Evolutionary conservation across 306 rosid genomes (phyloP).

Genomic region (Quercus suber): DNA sequence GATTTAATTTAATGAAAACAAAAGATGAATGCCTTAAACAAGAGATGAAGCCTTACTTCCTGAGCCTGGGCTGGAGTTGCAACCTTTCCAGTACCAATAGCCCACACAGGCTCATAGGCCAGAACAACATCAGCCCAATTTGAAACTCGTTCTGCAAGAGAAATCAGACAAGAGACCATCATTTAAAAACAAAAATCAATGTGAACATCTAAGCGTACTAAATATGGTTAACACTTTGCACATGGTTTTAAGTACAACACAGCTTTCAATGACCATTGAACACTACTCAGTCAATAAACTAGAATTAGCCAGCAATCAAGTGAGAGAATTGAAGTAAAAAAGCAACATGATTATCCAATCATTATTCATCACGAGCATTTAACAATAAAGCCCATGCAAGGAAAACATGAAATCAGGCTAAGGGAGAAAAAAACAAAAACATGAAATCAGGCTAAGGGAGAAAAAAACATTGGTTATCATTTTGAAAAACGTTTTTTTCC

Average conservation of each 20-base stretch:
- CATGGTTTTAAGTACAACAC: neutral
- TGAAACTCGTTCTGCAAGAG: conserved; percentile 33
- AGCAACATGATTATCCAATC: neutral
- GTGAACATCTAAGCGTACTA: neutral
- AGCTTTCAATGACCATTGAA: neutral
- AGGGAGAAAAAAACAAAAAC: neutral
- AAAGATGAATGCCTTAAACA: neutral
- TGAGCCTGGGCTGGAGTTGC: conserved; percentile 66
- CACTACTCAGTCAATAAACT: neutral
- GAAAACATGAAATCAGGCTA: neutral
- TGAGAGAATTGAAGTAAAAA: neutral
- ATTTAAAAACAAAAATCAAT: neutral
- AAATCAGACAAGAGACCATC: conserved; percentile 26
- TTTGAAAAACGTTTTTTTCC: neutral
- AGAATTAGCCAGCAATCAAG: neutral
- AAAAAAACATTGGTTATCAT: neutral
- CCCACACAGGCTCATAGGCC: conserved; percentile 95
- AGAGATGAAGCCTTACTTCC: conserved; percentile 34
- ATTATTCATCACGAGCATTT: neutral
- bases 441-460: neutral
- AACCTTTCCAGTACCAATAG: conserved; percentile 91
- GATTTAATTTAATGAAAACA: neutral
- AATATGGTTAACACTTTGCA: neutral
- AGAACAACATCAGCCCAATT: conserved; percentile 70
- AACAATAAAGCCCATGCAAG: neutral